Percentiles rank a stretch among this genome's conserved stretches.
These are phyloP conservation scores for Fusarium zealandicum DNA, from an alignment of 2,329 filamentous ascomycete species.

Conservation along the genomic window DNA sequence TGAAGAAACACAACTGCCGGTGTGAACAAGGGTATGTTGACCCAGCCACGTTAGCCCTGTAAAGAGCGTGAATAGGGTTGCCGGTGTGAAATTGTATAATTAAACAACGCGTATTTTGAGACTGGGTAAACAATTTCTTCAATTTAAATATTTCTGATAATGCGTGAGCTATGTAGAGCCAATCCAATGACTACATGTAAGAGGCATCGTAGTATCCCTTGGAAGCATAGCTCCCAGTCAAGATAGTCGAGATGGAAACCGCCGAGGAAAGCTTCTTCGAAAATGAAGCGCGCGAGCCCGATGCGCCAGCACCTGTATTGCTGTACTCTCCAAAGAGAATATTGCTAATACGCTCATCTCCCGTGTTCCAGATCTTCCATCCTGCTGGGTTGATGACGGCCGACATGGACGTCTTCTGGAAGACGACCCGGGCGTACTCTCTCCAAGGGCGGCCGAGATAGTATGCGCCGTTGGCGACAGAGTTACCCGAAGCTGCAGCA, in stretches of 20 bases:
- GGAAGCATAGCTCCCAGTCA: slow-evolving; percentile 31
- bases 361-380: slow-evolving; percentile 63
- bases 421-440: slow-evolving; percentile 55
- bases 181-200: slow-evolving; percentile 19
- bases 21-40: no score
- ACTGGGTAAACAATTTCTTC: no score
- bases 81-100: no score
- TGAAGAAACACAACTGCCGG: no score
- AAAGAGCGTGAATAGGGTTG: no score
- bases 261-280: slow-evolving; percentile 46
- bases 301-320: slow-evolving; percentile 66
- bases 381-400: slow-evolving; percentile 65
- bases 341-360: slow-evolving; percentile 56
- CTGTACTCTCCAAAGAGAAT: slow-evolving; percentile 65
- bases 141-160: no score
- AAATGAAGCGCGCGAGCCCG: slow-evolving; percentile 47
- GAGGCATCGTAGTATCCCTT: slow-evolving; percentile 33
- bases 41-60: no score
- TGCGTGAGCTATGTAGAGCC: no score
- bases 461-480: slow-evolving; percentile 49
- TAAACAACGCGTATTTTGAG: no score
- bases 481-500: slow-evolving; percentile 48
- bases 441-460: slow-evolving; percentile 60
- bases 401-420: slow-evolving; percentile 58
- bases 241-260: slow-evolving; percentile 44